Conservation (phyloP, 164 flowering plant genomes). For the Santalum album region DNA sequence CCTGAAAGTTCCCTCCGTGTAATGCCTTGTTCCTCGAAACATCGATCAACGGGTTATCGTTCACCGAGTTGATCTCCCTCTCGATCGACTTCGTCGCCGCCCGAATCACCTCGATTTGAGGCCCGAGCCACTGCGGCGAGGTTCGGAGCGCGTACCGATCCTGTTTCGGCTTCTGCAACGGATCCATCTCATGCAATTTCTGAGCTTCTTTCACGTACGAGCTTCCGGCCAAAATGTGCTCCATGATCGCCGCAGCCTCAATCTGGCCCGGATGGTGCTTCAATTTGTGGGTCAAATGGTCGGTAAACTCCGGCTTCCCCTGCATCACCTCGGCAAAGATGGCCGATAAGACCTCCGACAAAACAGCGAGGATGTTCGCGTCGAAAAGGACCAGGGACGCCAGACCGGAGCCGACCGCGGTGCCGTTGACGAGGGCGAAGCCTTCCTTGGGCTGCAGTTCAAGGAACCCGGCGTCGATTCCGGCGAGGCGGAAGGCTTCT, state of each 20-base stretch:
- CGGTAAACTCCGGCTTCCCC: constrained; percentile 40
- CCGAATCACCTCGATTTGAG: constrained; percentile 35
- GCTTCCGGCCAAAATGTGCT: constrained; percentile 35
- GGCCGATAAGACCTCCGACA: constrained; percentile 28
- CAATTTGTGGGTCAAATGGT: constrained; percentile 33
- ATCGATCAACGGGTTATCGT: constrained; percentile 38
- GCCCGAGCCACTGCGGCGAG: constrained; percentile 43
- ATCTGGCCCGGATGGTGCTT: constrained; percentile 48
- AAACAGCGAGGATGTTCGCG: constrained; percentile 23
- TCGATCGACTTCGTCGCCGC: constrained; percentile 33
- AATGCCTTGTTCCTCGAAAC: constrained; percentile 42
- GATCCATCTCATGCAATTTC: constrained; percentile 29
- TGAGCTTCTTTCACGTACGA: constrained; percentile 25
- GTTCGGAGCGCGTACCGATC: constrained; percentile 38
- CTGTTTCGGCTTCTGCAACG: constrained; percentile 36
- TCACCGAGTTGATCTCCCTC: constrained; percentile 38
- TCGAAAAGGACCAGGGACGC: constrained; percentile 36
- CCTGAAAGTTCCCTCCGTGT: constrained; percentile 39
- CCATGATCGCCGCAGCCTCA: constrained; percentile 46
- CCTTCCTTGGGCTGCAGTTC: constrained; percentile 46
- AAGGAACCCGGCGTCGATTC: constrained; percentile 24
- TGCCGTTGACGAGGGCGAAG: constrained; percentile 35
- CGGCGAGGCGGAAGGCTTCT: constrained; percentile 25
- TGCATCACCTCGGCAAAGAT: constrained; percentile 41
- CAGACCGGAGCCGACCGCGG: constrained; percentile 38